Conservation (phyloP, 2,329 filamentous ascomycete genomes). For the Botrytis cinerea region DNA sequence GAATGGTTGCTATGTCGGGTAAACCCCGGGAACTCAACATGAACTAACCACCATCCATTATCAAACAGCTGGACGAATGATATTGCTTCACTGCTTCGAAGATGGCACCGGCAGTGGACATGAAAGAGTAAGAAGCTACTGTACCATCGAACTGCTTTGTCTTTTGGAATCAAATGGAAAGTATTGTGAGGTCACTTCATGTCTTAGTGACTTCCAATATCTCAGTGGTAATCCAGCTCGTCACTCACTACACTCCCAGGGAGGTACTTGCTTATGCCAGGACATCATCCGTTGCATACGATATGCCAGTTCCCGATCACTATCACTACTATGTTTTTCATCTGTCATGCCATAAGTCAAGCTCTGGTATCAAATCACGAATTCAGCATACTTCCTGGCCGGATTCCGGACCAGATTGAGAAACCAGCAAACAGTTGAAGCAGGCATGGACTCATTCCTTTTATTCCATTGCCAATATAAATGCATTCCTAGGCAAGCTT, state of each 20-base stretch:
- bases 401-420: background rate
- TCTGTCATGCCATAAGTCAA: background rate
- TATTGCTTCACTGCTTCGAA: background rate
- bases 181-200: background rate
- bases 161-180: background rate
- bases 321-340: background rate
- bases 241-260: background rate
- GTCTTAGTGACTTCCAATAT: background rate
- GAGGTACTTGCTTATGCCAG: background rate
- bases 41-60: background rate
- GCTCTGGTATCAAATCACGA: background rate
- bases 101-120: background rate
- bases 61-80: background rate
- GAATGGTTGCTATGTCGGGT: background rate
- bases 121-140: background rate
- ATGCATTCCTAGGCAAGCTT: background rate
- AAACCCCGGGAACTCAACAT: background rate
- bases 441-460: background rate
- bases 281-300: background rate
- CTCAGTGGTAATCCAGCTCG: background rate
- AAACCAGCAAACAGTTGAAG: background rate
- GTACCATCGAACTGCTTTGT: background rate
- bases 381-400: background rate
- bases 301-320: no score
- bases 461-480: background rate